Base-by-base conservation (phyloP, 805 yeast genomes). In the Saturnispora dispora region DNA sequence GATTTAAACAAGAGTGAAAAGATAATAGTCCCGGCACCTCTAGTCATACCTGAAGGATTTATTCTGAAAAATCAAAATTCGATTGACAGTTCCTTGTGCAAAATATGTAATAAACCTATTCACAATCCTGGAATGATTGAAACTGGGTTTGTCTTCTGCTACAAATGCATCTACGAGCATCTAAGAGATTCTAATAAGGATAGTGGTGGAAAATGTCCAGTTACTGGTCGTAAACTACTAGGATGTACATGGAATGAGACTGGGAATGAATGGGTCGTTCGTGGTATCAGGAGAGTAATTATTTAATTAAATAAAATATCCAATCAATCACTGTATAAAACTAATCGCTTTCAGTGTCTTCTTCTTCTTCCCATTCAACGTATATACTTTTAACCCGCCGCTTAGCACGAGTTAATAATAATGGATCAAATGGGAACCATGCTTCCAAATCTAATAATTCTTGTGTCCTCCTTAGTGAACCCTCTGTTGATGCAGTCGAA, bases 341-440 rank as follows among this genome's bases (percentile, higher is more conserved):
- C 23, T 61, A 63, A 47, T 64, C 69, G 48, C 64, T 60, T 32
- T 52, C 57, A 30, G 48, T 54, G 50, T 78, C 85, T 40, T 83
- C 83, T 33, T 82, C 86, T 42, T 81, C 89, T 36, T 75, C 76
- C 98, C 98, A 91, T 60, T 89, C 93, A 27, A 90, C 80, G 61
- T 82, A 85, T 53, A 75, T 74, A 5, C 68, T 72, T 32, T 74
- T 71, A 51, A 93, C 69, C 33, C 79, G 64, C 39, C 68, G 65
- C 59, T 82, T 79, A 46, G 87, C 77, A 10, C 68, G 68, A 44
- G 82, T 84, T 55, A 91, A 74, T 47, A 85, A 79, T 55, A 93
- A 68, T 1, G 99, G 99, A 71, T 91, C 98, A 64, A 87, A 91
- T 11, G 99, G 99, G 68, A 91, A 91, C 64, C 88, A 91, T n/a